These are phyloP conservation scores for Chaetoceros muelleri DNA, from an alignment of 108 stramenopile species.

Conservation along the genomic window DNA sequence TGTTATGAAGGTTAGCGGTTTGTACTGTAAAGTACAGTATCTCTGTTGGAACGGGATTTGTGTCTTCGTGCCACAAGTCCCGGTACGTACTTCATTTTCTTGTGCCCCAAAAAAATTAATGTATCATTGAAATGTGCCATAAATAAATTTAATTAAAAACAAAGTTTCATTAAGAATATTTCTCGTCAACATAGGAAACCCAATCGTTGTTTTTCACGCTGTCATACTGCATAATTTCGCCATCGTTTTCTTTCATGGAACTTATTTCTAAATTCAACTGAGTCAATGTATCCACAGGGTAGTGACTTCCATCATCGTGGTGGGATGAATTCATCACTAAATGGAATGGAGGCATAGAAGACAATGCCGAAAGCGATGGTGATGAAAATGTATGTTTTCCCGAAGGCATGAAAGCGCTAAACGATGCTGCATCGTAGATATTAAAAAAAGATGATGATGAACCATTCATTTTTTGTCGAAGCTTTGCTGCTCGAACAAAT, in stretches of 20 bases:
- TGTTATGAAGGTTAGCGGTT: no score
- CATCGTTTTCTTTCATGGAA: not conserved
- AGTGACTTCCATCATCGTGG: not conserved
- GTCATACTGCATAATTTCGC: not conserved
- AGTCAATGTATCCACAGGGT: slow-evolving; percentile 9
- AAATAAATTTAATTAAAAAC: no score
- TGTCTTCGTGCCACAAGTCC: no score
- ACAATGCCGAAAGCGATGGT: not conserved
- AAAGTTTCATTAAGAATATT: no score
- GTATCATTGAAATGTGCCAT: no score
- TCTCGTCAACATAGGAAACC: slow-evolving; percentile 27
- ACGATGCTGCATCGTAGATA: no score
- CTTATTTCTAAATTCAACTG: not conserved
- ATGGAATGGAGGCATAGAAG: not conserved
- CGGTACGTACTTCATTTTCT: no score
- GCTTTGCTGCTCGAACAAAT: not conserved
- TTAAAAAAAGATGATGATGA: not conserved
- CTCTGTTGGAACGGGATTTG: no score
- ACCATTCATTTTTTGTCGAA: not conserved
- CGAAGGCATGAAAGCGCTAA: no score
- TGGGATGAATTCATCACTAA: not conserved
- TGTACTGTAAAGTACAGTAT: no score
- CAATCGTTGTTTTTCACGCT: slow-evolving; percentile 11
- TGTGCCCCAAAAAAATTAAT: no score
- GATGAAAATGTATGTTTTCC: not conserved